Conservation (phyloP, 306 rosid species). For the Biancaea sappan region DNA sequence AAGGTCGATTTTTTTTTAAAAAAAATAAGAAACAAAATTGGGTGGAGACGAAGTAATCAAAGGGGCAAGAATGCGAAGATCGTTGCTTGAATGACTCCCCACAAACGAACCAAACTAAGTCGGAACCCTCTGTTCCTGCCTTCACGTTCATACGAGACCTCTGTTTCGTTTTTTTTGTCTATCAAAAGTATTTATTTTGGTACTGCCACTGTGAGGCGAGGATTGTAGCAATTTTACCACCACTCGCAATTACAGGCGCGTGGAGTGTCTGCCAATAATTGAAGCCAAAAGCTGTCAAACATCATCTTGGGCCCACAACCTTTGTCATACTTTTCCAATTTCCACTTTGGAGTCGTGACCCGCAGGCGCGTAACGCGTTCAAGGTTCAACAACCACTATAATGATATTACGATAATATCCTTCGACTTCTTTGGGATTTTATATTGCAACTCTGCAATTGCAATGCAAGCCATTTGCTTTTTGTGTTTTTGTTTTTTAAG, state of each 20-base stretch:
- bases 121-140: conserved; percentile 23
- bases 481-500: neutral
- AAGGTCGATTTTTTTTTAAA: neutral
- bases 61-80: conserved; percentile 33
- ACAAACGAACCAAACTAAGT: neutral
- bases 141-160: conserved; percentile 16
- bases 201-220: neutral
- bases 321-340: neutral
- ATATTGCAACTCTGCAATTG: no score
- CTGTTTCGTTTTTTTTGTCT: neutral
- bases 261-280: neutral
- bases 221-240: neutral
- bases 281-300: neutral
- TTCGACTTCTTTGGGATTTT: neutral
- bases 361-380: no score
- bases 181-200: neutral
- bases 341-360: neutral
- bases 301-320: neutral
- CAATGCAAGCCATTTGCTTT: neutral
- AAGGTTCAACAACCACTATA: neutral
- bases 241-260: neutral
- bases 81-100: conserved; percentile 37
- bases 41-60: neutral
- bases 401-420: neutral
- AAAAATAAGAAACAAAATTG: neutral